Base-by-base conservation (phyloP, 129 eudicot genomes). In the Artemisia tridentata region DNA sequence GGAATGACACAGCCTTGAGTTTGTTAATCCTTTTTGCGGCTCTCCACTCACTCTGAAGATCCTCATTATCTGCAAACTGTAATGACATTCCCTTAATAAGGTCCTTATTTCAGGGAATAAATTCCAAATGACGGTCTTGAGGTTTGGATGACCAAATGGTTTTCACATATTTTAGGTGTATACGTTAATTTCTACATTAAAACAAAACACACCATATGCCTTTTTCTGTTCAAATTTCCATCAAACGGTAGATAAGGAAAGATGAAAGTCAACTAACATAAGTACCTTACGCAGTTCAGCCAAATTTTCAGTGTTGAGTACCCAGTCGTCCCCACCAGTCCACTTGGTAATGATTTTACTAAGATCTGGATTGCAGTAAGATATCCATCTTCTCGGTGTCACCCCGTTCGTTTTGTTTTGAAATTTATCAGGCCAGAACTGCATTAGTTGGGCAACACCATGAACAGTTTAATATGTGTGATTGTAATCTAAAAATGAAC, bases 341-440 rank as follows among this genome's bases (percentile, higher is more conserved):
- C 98, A 92, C 83, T 87, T 92, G 61, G 95, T 87, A 67, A 92
- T 84, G 27, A 92, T 85, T 27, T 63, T 41, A 72, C 98, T 92
- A 65, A 89, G 86, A 72, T 64, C 84, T n/a, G 98, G 98, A 80
- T 92, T 92, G 86, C 98, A 92, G 85, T 87, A 92, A 48, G 69
- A 67, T 41, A 89, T 85, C 96, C 98, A 92, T 84, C 98, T 83
- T 81, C 98, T 78, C 68, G 98, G 96, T 29, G 98, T 92, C 74
- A 92, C 98, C 49, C 98, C 98, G 69, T 92, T 92, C 58, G 96
- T 92, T 86, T 92, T 92, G 74, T 92, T 92, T 78, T 92, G 98
- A 77, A 92, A 92, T 67, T 92, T 92, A 75, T 84, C 84, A 49
- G 98, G 98, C 98, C 96, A 92, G 46, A 92, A 68, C 98, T 92